Percentiles rank a stretch among this genome's conserved stretches.
These are phyloP conservation scores for Penicillium lagena DNA, from an alignment of 495 filamentous ascomycete genomes.

Conservation along the genomic window DNA sequence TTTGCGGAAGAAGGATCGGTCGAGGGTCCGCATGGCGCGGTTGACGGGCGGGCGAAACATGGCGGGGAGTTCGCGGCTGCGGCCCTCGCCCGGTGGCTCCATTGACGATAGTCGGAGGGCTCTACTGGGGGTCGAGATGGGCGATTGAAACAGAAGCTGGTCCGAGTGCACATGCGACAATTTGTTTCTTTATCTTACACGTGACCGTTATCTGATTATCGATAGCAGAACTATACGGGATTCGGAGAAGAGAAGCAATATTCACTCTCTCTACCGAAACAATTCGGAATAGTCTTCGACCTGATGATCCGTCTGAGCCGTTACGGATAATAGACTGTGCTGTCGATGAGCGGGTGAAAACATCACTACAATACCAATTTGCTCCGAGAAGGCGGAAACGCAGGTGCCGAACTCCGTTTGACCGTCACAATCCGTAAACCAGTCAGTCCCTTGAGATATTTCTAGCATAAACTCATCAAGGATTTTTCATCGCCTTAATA, in stretches of 20 bases:
- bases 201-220: constrained; percentile 1
- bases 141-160: constrained; percentile 1
- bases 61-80: constrained; percentile 23
- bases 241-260: too few relatives aligned
- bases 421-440: too few relatives aligned
- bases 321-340: too few relatives aligned
- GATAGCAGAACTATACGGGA: constrained; percentile 7
- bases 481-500: too few relatives aligned
- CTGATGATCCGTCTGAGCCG: too few relatives aligned
- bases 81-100: constrained; percentile 15
- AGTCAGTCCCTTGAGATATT: too few relatives aligned
- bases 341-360: too few relatives aligned
- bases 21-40: constrained; percentile 70
- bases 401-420: constrained; percentile 18
- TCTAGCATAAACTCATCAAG: too few relatives aligned
- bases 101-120: constrained; percentile 16
- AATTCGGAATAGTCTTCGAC: too few relatives aligned
- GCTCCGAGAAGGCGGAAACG: constrained; percentile 36
- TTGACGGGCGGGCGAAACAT: constrained; percentile 82
- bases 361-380: constrained; percentile 48
- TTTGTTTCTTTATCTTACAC: constrained; percentile 17
- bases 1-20: constrained; percentile 76
- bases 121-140: not conserved
- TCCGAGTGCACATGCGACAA: not conserved
- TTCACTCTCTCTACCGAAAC: too few relatives aligned